Conservation (phyloP, 2,329 filamentous ascomycete genomes). For the Fusarium coicis region DNA sequence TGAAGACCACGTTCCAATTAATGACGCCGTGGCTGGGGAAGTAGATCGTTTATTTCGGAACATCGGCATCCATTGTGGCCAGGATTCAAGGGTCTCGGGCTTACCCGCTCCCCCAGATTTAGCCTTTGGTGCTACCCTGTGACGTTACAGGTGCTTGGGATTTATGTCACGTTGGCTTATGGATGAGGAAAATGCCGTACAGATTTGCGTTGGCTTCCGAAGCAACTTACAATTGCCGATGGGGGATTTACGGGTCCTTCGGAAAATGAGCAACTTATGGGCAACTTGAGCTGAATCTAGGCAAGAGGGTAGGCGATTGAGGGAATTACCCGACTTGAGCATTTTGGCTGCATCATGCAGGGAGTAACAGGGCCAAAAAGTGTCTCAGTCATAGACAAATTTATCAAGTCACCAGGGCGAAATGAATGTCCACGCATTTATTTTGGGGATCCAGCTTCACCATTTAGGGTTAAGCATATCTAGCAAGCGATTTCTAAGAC, state of each 20-base stretch:
- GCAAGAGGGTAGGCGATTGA: too few relatives aligned
- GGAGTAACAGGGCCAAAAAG: accelerated
- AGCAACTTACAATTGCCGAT: background rate
- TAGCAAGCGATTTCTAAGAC: background rate
- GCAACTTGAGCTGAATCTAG: too few relatives aligned
- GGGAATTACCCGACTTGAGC: background rate
- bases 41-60: background rate
- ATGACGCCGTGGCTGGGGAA: slow-evolving; percentile 7
- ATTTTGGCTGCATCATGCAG: background rate
- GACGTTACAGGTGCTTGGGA: background rate
- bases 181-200: background rate
- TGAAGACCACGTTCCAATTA: background rate
- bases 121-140: background rate
- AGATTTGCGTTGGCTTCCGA: background rate
- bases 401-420: accelerated
- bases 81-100: slow-evolving; percentile 5
- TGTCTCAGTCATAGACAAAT: too few relatives aligned
- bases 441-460: background rate
- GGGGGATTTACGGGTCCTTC: background rate
- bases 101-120: slow-evolving; percentile 20
- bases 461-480: background rate
- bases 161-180: background rate
- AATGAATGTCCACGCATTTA: background rate
- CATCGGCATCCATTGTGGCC: background rate
- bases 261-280: accelerated